Percentiles rank a stretch among this genome's conserved stretches.
Evolutionary conservation across 768 basidiomycete species (phyloP).

Genomic region (Suillus subaureus): DNA sequence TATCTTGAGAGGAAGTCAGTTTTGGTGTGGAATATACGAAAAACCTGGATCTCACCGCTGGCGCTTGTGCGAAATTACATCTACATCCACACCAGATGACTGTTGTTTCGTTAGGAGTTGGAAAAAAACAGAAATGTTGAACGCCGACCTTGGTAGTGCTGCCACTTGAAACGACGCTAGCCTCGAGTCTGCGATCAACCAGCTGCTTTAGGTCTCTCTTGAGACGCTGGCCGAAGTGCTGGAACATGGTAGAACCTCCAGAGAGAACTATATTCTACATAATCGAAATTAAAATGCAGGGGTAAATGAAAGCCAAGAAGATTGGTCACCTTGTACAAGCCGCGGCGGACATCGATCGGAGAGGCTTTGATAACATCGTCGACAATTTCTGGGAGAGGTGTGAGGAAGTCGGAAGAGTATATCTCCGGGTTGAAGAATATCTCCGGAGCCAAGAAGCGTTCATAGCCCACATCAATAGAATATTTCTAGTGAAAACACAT

Average conservation of each 20-base stretch:
- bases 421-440: constrained; percentile 99
- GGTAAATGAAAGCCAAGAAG: not conserved
- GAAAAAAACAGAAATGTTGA: too few species aligned
- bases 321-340: constrained; percentile 83
- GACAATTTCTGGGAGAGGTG: constrained; percentile 93
- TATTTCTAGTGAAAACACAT: constrained; percentile 69
- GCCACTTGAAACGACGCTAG: constrained; percentile 73
- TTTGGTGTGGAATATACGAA: not conserved
- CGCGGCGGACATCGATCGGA: constrained; percentile 95
- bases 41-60: constrained; percentile 62
- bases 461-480: constrained; percentile 91
- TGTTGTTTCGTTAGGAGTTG: constrained; percentile 29
- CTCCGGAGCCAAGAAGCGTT: constrained; percentile 98
- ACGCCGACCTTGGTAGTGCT: constrained; percentile 67
- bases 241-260: constrained; percentile 99
- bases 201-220: constrained; percentile 95
- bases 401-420: constrained; percentile 95
- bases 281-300: not conserved
- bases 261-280: constrained; percentile 94
- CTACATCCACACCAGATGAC: constrained; percentile 97
- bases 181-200: constrained; percentile 87
- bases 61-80: constrained; percentile 97
- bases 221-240: constrained; percentile 95
- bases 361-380: constrained; percentile 95
- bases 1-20: constrained; percentile 48